Percentiles rank a stretch among this genome's conserved stretches.
phyloP scores from a whole-genome alignment of 179 eudicot genomes.

The Actinidia arguta region DNA sequence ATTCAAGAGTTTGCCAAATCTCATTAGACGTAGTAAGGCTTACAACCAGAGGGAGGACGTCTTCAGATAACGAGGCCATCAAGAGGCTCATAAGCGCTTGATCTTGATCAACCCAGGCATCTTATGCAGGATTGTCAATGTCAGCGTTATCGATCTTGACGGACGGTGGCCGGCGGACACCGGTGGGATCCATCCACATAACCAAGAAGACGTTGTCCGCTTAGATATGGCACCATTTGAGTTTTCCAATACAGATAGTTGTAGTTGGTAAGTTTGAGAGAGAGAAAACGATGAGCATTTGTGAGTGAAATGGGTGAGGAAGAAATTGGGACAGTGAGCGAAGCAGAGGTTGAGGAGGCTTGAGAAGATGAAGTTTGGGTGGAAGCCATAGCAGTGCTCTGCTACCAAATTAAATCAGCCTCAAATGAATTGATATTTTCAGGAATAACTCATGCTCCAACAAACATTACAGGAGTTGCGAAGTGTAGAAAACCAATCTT shows the following conservation, averaged over 20 bases:
- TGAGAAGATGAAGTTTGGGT: no score
- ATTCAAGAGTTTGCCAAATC: background rate
- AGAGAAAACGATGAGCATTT: background rate
- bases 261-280: background rate
- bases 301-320: background rate
- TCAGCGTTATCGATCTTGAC: background rate
- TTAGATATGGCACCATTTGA: background rate
- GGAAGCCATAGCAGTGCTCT: no score
- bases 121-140: no score
- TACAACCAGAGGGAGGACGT: background rate
- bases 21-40: background rate
- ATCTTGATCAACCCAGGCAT: background rate
- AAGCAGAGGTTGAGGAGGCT: background rate
- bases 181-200: background rate
- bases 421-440: no score
- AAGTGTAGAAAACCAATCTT: no score
- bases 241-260: background rate
- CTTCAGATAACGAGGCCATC: background rate
- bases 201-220: background rate
- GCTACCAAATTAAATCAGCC: no score
- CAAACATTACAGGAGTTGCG: no score
- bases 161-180: background rate
- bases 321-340: background rate
- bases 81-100: background rate
- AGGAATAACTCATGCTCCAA: no score